phyloP scores from a whole-genome alignment of 441 rosid genomes.

The Manihot esculenta region DNA sequence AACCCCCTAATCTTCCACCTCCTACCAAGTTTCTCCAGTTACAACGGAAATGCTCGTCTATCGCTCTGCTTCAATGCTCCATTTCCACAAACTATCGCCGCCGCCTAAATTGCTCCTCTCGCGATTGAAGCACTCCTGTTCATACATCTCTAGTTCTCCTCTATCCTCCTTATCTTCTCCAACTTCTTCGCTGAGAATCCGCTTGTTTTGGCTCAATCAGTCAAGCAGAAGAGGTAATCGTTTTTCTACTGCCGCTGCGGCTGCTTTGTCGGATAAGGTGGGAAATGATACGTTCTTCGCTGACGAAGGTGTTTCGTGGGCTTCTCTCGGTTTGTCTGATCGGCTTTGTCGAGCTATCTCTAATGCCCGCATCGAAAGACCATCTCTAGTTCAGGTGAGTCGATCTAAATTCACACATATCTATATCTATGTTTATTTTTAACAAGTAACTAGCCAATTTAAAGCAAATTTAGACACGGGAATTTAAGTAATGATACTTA shows the following conservation, averaged over 20 bases:
- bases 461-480: background rate
- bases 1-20: no score
- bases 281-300: conserved; percentile 62
- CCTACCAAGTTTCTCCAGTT: no score
- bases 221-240: conserved; percentile 28
- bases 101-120: conserved; percentile 44
- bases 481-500: background rate
- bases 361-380: conserved; percentile 59
- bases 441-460: background rate
- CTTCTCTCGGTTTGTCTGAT: conserved; percentile 73
- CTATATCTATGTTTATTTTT: no score
- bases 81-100: conserved; percentile 37
- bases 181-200: conserved; percentile 30
- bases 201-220: conserved; percentile 39
- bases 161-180: conserved; percentile 20
- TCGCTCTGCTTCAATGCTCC: conserved; percentile 55
- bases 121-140: conserved; percentile 36
- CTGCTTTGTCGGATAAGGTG: conserved; percentile 35
- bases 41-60: conserved; percentile 34
- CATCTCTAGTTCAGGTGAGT: conserved; percentile 80
- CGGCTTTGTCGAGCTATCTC: conserved; percentile 59
- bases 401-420: background rate
- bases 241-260: conserved; percentile 30
- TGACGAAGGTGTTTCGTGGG: conserved; percentile 68
- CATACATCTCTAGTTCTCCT: conserved; percentile 33